These are phyloP conservation scores for Tirmania nivea DNA, from an alignment of 495 filamentous ascomycete genomes.

Conservation along the genomic window DNA sequence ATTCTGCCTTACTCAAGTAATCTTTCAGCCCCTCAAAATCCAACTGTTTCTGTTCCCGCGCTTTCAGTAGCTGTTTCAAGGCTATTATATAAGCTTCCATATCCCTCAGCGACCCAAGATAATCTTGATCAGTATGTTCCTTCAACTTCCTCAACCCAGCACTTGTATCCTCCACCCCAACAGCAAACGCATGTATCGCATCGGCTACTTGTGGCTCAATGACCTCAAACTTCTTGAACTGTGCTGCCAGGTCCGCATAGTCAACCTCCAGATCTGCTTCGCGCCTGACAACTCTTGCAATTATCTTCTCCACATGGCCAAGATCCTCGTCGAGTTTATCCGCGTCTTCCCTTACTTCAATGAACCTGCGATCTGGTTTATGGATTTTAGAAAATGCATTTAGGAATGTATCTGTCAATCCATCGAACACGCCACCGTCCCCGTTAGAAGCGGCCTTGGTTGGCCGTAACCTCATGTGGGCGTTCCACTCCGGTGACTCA, in stretches of 20 bases:
- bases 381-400: constrained; percentile 94
- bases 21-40: constrained; percentile 92
- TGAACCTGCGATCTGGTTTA: constrained; percentile 84
- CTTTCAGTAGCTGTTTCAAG: constrained; percentile 70
- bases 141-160: constrained; percentile 51
- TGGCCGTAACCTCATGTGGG: constrained; percentile 63
- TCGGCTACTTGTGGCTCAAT: constrained; percentile 76
- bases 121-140: constrained; percentile 89
- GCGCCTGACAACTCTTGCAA: constrained; percentile 67
- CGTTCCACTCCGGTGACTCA: constrained; percentile 87
- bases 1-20: constrained; percentile 72
- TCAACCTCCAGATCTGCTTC: constrained; percentile 78
- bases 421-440: constrained; percentile 58
- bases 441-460: constrained; percentile 29
- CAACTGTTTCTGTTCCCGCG: constrained; percentile 89
- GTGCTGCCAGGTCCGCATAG: constrained; percentile 67
- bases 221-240: constrained; percentile 77
- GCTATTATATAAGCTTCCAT: constrained; percentile 80
- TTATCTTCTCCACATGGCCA: constrained; percentile 76
- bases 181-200: constrained; percentile 61
- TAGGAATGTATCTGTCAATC: constrained; percentile 85
- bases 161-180: constrained; percentile 62
- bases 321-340: constrained; percentile 93
- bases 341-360: constrained; percentile 78
- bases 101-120: constrained; percentile 71